A percentile compares a stretch with the other conserved stretches of the same genome.
Conservation (phyloP, 179 eudicot genomes). For the Dionaea muscipula region DNA sequence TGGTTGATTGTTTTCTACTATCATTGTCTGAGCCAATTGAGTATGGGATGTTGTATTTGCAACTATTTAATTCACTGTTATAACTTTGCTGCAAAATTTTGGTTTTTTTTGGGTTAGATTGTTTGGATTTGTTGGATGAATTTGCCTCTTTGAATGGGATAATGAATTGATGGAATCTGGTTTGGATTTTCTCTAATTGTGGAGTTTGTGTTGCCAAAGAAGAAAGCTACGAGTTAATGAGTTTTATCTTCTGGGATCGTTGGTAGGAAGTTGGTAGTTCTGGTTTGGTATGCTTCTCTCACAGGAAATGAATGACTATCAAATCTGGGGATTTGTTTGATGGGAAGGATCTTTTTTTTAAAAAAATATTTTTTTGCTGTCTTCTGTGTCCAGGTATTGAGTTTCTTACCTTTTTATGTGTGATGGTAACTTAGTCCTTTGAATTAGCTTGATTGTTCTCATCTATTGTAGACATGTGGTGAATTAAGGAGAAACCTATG, state of each 20-base stretch:
- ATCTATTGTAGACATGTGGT: no score
- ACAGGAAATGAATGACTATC: not conserved
- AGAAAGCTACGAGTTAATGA: no score
- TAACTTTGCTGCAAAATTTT: slow-evolving; percentile 5
- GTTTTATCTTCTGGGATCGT: not conserved
- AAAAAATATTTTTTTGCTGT: no score
- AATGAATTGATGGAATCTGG: not conserved
- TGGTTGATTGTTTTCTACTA: slow-evolving; percentile 10
- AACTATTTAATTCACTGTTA: slow-evolving; percentile 14
- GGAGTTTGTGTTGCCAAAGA: no score
- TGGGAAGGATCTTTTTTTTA: not conserved
- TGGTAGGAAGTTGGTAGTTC: not conserved
- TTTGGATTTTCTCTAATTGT: not conserved
- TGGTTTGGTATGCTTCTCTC: not conserved
- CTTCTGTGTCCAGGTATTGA: no score
- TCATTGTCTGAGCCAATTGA: slow-evolving; percentile 13
- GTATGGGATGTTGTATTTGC: slow-evolving; percentile 8
- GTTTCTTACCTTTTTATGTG: no score
- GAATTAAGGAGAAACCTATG: no score
- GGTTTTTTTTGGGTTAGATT: slow-evolving; percentile 6
- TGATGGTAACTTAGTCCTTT: no score
- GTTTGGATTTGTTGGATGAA: slow-evolving; percentile 19
- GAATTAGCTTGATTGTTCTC: no score
- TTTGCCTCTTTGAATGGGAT: slow-evolving; percentile 6
- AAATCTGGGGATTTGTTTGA: not conserved